Evolutionary conservation across 352 stramenopile genomes (phyloP), one percentile per base, ranked within the genome.

Genomic region (Globisporangium paddicum): DNA sequence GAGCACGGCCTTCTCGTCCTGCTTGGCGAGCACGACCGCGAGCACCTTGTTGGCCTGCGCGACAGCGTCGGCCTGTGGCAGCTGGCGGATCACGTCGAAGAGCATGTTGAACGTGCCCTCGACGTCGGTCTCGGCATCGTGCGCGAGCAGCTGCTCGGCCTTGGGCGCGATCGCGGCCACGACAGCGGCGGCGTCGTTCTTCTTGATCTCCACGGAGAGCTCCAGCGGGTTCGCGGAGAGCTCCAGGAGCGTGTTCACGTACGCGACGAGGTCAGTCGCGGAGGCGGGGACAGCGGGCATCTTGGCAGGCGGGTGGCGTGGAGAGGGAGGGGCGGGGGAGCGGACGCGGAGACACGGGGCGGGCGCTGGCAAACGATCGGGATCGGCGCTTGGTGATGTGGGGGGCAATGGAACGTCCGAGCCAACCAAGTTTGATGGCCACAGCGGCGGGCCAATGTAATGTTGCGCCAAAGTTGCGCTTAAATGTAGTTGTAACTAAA

Each of bases 241-340:
- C 47, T 77, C 75, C 37, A 92, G 68, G 48, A 95, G 80, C 71
- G 83, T 89, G 70, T 86, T 86, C 59, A 90, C 82, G 63, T 90
- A 91, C 55, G 79, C 56, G 58, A 89, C 69, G 61, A 95, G 75
- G 56, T 93, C 73, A 54, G 79, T 70, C 49, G 76, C 73, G 46
- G 57, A 60, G 25, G 55, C 60, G 26, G 56, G 23, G 16, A 62
- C 21, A 6, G 55, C 19, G 19, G 46, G 35, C 56, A 62, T 62
- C 5, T 5, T 62, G 35, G 18, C 32, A 10, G 11, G 19, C 6
- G 18, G 21, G 5, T 6, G 18, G 23, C n/a, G n/a, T 0, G 21
- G 19, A 25, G 23, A n/a, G 50, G 19, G 14, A 19, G n/a, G 34
- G 10, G n/a, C 8, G 23, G 21, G 25, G 50, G 40, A 14, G 40